A percentile compares a stretch with the other conserved stretches of the same genome.
Conservation (phyloP, 2,329 filamentous ascomycete species). For the Hymenoscyphus fraxineus region DNA sequence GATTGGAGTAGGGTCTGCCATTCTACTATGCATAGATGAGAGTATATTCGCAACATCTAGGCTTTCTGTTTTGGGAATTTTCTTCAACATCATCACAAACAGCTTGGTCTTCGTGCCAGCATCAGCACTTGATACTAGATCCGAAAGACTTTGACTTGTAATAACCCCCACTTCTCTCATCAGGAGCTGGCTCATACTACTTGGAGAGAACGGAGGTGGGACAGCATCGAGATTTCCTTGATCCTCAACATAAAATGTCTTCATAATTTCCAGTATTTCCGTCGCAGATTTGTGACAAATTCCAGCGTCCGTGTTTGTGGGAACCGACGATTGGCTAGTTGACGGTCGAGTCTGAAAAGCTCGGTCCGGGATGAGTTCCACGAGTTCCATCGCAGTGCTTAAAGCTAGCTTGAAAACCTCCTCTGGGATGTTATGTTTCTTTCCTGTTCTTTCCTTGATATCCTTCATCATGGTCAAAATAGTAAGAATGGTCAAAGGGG, state of each 20-base stretch:
- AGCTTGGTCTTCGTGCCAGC: conserved; percentile 57
- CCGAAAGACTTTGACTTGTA: conserved; percentile 45
- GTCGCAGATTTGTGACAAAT: conserved; percentile 38
- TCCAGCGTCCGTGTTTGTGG: conserved; percentile 30
- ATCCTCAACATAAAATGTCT: conserved; percentile 64
- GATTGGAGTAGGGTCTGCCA: conserved; percentile 40
- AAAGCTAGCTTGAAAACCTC: conserved; percentile 36
- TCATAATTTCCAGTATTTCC: conserved; percentile 59
- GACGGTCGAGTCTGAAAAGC: conserved; percentile 47
- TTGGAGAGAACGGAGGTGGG: conserved; percentile 54
- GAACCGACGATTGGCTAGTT: conserved; percentile 26
- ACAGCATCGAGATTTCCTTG: conserved; percentile 65
- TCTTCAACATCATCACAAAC: conserved; percentile 54
- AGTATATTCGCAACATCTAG: conserved; percentile 49
- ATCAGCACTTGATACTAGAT: conserved; percentile 42
- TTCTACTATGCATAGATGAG: conserved; percentile 47
- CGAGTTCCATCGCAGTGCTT: conserved; percentile 51
- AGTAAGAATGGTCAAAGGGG: conserved; percentile 70
- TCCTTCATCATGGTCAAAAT: conserved; percentile 57
- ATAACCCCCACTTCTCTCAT: conserved; percentile 56
- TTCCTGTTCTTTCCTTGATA: conserved; percentile 38
- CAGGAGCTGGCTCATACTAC: conserved; percentile 57
- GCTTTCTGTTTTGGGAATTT: conserved; percentile 43
- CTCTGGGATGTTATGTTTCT: conserved; percentile 23
- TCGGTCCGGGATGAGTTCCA: conserved; percentile 62